Percentiles rank a stretch among this genome's conserved stretches.
Conservation (phyloP, 768 basidiomycete genomes). For the Arthromyces matolae region DNA sequence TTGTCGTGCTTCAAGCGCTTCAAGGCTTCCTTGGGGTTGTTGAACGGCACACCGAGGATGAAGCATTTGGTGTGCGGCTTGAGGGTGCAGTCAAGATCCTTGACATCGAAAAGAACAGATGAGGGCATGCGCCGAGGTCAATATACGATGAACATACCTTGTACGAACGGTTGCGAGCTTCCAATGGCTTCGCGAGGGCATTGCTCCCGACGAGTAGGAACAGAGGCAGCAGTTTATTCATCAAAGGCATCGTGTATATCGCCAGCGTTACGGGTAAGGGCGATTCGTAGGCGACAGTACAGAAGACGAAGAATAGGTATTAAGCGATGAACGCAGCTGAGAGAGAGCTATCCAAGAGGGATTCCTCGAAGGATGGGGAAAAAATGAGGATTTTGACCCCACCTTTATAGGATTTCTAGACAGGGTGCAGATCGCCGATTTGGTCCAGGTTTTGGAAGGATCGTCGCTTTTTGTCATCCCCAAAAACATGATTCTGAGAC, state of each 20-base stretch:
- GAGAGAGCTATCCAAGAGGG: constrained; percentile 13
- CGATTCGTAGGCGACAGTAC: constrained; percentile 5
- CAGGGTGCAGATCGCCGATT: constrained; percentile 12
- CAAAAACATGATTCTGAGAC: constrained; percentile 12
- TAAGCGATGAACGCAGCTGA: neutral
- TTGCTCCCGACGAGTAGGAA: constrained; percentile 14
- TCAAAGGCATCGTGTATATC: constrained; percentile 6
- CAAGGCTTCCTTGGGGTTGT: constrained; percentile 12
- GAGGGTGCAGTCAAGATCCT: constrained; percentile 13
- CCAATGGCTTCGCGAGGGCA: constrained; percentile 15
- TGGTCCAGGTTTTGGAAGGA: neutral
- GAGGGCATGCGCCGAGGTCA: neutral
- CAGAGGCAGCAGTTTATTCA: constrained; percentile 15
- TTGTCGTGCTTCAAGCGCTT: constrained; percentile 13
- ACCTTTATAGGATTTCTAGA: constrained; percentile 12
- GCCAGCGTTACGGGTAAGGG: constrained; percentile 6
- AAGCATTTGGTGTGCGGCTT: constrained; percentile 12
- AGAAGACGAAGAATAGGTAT: neutral
- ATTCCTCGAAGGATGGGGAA: constrained; percentile 14
- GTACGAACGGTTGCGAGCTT: constrained; percentile 10
- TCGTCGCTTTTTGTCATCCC: constrained; percentile 5
- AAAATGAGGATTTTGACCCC: neutral
- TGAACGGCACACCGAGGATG: constrained; percentile 17
- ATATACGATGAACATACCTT: constrained; percentile 4
- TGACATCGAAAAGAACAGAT: neutral